Conservation (phyloP, 768 basidiomycete genomes). For the Sistotremastrum suecicum region DNA sequence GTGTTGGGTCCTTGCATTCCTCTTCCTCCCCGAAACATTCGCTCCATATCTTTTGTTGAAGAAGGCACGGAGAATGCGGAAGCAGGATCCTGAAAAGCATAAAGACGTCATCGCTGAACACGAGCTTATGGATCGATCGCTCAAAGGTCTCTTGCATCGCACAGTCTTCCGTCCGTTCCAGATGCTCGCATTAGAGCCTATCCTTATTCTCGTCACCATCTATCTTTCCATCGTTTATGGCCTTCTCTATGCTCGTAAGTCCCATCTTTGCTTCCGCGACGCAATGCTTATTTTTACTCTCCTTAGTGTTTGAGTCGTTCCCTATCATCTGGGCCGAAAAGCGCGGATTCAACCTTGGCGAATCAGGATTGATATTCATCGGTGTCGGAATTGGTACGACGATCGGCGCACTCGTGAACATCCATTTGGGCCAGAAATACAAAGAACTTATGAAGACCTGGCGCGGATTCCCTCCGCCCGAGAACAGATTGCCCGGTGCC, state of each 20-base stretch:
- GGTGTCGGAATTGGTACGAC: slow-evolving; percentile 3
- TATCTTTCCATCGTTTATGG: slow-evolving; percentile 7
- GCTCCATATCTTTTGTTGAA: slow-evolving; percentile 5
- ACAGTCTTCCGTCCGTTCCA: slow-evolving; percentile 17
- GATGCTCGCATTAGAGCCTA: slow-evolving; percentile 19
- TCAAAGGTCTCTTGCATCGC: slow-evolving; percentile 20
- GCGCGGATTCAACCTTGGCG: background rate
- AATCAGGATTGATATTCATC: slow-evolving; percentile 4
- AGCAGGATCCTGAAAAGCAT: slow-evolving; percentile 30
- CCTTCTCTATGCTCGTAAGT: slow-evolving; percentile 5
- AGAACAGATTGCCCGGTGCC: slow-evolving; percentile 10
- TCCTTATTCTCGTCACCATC: slow-evolving; percentile 6
- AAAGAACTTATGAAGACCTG: slow-evolving; percentile 9
- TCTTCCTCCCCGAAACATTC: slow-evolving; percentile 12
- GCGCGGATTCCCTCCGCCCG: slow-evolving; percentile 15
- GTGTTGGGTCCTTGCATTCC: slow-evolving; percentile 3
- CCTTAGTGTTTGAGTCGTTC: background rate
- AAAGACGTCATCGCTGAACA: slow-evolving; percentile 39
- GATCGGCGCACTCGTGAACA: background rate
- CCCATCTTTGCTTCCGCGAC: background rate
- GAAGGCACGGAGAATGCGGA: slow-evolving; percentile 23
- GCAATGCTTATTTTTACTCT: background rate
- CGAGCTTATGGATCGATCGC: slow-evolving; percentile 43
- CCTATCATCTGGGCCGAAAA: slow-evolving; percentile 3
- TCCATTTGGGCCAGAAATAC: slow-evolving; percentile 7